Conservation (phyloP, 2,329 filamentous ascomycete genomes). For the Lachnum nothofagi region DNA sequence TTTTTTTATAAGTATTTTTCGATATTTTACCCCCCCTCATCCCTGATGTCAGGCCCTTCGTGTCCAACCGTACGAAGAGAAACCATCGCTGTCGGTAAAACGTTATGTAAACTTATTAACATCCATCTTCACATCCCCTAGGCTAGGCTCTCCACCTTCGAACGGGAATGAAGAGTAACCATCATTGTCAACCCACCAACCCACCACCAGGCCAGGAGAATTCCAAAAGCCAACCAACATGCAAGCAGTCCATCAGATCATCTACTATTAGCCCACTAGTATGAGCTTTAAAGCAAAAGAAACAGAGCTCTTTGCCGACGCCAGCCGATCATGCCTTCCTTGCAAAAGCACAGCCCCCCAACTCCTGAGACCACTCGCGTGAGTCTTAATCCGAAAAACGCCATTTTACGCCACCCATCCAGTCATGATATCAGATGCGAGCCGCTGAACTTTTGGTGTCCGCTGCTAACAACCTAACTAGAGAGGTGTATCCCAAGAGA, state of each 20-base stretch:
- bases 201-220: conserved; percentile 16
- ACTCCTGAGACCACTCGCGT: conserved; percentile 26
- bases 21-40: conserved; percentile 12
- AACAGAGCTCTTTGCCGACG: conserved; percentile 28
- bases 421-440: conserved; percentile 31
- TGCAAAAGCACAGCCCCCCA: conserved; percentile 22
- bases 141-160: neutral
- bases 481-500: conserved; percentile 21
- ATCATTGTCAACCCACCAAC: conserved; percentile 9
- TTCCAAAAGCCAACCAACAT: conserved; percentile 4
- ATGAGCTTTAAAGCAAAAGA: conserved; percentile 23
- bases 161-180: conserved; percentile 8
- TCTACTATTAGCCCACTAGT: conserved; percentile 9
- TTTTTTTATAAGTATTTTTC: conserved; percentile 18
- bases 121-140: neutral
- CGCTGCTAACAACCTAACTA: conserved; percentile 27
- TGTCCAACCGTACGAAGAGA: conserved; percentile 25
- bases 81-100: conserved; percentile 22
- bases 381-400: conserved; percentile 24
- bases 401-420: conserved; percentile 28
- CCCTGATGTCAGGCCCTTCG: conserved; percentile 25
- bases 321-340: conserved; percentile 28
- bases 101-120: neutral
- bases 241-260: conserved; percentile 4
- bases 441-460: conserved; percentile 32